phyloP scores from a whole-genome alignment of 2,329 filamentous ascomycete species.

The Knoxdaviesia capensis region DNA sequence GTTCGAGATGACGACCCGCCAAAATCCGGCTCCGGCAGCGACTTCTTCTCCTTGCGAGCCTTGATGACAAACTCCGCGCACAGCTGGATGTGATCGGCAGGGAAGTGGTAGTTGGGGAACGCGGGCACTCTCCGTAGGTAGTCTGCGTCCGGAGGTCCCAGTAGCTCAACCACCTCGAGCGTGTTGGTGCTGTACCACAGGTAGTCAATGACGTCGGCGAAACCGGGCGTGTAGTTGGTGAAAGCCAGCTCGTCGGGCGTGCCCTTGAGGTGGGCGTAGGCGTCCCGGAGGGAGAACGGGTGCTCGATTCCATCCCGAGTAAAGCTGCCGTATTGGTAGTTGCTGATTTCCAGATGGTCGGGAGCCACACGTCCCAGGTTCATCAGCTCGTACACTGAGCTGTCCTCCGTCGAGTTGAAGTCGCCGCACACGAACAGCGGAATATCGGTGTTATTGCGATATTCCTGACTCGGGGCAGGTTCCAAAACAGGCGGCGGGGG shows the following conservation, averaged over 20 bases:
- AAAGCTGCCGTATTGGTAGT: conserved; percentile 79
- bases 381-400: conserved; percentile 80
- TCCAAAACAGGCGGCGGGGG: conserved; percentile 36
- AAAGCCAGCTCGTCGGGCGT: conserved; percentile 72
- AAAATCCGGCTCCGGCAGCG: conserved; percentile 41
- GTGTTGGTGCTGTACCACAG: conserved; percentile 94
- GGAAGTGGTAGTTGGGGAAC: conserved; percentile 89
- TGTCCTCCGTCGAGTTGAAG: conserved; percentile 79
- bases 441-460: conserved; percentile 69
- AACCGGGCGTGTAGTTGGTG: conserved; percentile 93
- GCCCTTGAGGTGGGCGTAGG: conserved; percentile 66
- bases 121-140: conserved; percentile 76
- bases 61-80: conserved; percentile 83
- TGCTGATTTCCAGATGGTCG: conserved; percentile 60
- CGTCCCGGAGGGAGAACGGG: conserved; percentile 81
- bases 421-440: conserved; percentile 85
- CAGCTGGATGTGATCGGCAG: conserved; percentile 78
- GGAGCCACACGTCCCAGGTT: conserved; percentile 59
- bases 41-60: conserved; percentile 63
- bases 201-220: conserved; percentile 83
- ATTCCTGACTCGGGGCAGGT: conserved; percentile 68
- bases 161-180: conserved; percentile 61
- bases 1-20: conserved; percentile 13
- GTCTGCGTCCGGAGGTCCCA: conserved; percentile 70
- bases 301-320: conserved; percentile 84